Evolutionary conservation across 2,329 filamentous ascomycete genomes (phyloP).

Genomic region (Diaporthe capsici): DNA sequence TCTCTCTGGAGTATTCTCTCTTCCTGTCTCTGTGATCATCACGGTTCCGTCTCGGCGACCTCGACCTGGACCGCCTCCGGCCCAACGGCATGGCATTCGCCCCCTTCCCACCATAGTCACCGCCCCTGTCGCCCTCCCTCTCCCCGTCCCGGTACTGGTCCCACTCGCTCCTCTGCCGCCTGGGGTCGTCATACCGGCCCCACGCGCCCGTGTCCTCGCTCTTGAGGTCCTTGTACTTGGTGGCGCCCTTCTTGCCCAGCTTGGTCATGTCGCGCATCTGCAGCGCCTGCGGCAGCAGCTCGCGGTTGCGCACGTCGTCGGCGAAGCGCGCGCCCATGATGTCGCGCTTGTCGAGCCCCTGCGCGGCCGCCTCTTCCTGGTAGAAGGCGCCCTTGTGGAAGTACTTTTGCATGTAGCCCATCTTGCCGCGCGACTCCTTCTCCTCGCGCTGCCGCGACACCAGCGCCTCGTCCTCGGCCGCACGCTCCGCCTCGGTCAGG

Average conservation of each 20-base stretch:
- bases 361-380: slow-evolving; percentile 82
- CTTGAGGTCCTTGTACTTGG: slow-evolving; percentile 89
- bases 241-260: slow-evolving; percentile 90
- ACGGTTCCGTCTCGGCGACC: slow-evolving; percentile 64
- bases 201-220: slow-evolving; percentile 92
- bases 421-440: slow-evolving; percentile 82
- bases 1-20: slow-evolving; percentile 69
- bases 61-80: slow-evolving; percentile 65
- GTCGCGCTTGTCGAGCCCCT: slow-evolving; percentile 84
- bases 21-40: slow-evolving; percentile 66
- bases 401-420: slow-evolving; percentile 95
- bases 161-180: slow-evolving; percentile 53
- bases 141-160: slow-evolving; percentile 57
- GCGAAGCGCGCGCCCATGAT: slow-evolving; percentile 87
- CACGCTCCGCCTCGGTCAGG: slow-evolving; percentile 87
- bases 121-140: slow-evolving; percentile 55
- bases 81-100: slow-evolving; percentile 81
- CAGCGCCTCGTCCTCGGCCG: slow-evolving; percentile 85
- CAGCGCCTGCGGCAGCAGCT: slow-evolving; percentile 89
- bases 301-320: slow-evolving; percentile 87
- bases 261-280: slow-evolving; percentile 95
- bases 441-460: slow-evolving; percentile 85
- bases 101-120: slow-evolving; percentile 65
- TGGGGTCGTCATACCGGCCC: slow-evolving; percentile 74
- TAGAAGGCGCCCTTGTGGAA: slow-evolving; percentile 98